Evolutionary conservation across 1,284 basidiomycete species (phyloP).

Genomic region (Ceratobasidium sp.): DNA sequence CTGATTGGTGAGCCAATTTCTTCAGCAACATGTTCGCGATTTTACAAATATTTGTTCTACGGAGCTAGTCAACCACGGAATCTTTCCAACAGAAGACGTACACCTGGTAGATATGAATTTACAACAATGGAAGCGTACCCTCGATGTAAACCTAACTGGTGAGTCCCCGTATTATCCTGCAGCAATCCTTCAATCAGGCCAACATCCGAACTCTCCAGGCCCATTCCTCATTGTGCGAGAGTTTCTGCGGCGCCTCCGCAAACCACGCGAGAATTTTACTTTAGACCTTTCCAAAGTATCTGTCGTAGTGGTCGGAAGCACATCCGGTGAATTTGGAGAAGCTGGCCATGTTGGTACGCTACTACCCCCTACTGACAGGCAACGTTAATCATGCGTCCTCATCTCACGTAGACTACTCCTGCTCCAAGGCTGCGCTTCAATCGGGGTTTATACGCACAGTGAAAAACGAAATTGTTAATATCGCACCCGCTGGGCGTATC

Average conservation of each 20-base stretch:
- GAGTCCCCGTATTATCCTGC: conserved; percentile 39
- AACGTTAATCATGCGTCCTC: no score
- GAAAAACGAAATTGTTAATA: conserved; percentile 84
- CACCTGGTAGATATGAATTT: conserved; percentile 72
- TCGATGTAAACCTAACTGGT: conserved; percentile 75
- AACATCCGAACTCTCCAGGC: conserved; percentile 21
- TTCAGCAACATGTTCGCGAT: background rate
- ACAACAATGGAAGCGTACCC: conserved; percentile 73
- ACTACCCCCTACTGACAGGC: conserved; percentile 40
- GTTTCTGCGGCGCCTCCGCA: conserved; percentile 67
- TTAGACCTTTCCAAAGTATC: conserved; percentile 65
- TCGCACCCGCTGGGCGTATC: conserved; percentile 77
- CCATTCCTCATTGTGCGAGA: conserved; percentile 75
- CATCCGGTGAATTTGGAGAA: conserved; percentile 80
- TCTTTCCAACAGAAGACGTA: conserved; percentile 64
- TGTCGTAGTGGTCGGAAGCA: conserved; percentile 77
- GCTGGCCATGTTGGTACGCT: conserved; percentile 75
- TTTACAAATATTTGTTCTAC: conserved; percentile 60
- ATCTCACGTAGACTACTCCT: conserved; percentile 21
- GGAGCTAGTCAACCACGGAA: conserved; percentile 73
- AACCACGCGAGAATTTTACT: conserved; percentile 56
- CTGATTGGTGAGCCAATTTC: conserved; percentile 18
- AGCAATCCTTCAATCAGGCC: background rate
- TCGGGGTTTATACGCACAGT: conserved; percentile 76
- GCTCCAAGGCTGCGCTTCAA: conserved; percentile 69